phyloP scores from a whole-genome alignment of 768 basidiomycete species.

The Russula brevipes region DNA sequence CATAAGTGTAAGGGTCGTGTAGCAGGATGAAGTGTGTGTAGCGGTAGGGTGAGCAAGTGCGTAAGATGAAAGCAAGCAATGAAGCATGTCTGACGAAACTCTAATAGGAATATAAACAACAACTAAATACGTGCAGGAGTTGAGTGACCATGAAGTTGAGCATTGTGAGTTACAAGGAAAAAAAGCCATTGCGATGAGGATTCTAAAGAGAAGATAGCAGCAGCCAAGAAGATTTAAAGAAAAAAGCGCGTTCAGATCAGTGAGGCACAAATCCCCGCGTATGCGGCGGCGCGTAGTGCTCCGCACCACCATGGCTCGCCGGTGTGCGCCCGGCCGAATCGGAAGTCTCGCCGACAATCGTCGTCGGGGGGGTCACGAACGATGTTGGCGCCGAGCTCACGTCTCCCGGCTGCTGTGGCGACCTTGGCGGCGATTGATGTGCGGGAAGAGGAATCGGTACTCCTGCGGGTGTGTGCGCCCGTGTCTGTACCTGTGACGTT shows the following conservation, averaged over 20 bases:
- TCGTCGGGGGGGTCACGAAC: slow-evolving; percentile 62
- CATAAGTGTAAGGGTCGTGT: background rate
- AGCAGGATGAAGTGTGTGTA: background rate
- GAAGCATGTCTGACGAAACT: background rate
- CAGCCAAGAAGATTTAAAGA: background rate
- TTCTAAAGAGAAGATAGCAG: background rate
- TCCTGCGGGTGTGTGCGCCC: no score
- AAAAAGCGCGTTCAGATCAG: background rate
- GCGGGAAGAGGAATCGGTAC: no score
- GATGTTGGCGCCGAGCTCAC: slow-evolving; percentile 67
- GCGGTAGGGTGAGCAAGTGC: background rate
- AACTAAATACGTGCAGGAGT: slow-evolving; percentile 13
- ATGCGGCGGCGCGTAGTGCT: slow-evolving; percentile 30
- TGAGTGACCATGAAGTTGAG: background rate
- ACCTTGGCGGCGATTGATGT: background rate
- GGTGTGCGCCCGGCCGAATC: slow-evolving; percentile 46
- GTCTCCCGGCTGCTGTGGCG: slow-evolving; percentile 30
- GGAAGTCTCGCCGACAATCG: slow-evolving; percentile 47
- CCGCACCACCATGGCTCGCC: slow-evolving; percentile 44
- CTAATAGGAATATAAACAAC: slow-evolving; percentile 11
- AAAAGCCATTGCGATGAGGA: background rate
- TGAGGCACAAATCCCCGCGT: slow-evolving; percentile 1
- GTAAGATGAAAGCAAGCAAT: background rate
- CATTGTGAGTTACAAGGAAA: background rate
- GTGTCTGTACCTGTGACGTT: no score